Evolutionary conservation across 73 alveolate species (phyloP), one percentile per base, ranked within the genome.

Genomic region (Paramecium sexaurelia): DNA sequence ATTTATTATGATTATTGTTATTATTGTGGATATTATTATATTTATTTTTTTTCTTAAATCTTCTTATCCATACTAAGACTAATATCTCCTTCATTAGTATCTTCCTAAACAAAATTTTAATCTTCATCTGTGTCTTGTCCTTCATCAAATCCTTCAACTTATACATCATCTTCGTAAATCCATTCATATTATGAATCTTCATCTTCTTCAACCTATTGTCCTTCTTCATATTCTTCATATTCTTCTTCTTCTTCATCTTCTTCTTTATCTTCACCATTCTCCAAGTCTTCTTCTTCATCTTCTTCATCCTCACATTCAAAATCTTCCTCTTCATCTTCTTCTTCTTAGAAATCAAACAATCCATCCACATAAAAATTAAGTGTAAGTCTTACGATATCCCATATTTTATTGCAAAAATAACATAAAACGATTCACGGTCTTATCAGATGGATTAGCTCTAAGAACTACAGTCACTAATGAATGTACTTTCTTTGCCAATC

Each of bases 291-390:
- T 29, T 71, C 86, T 36, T 71, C 86, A 13, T 36, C 86, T 15
- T 71, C 86, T 36, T 71, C 86, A 5, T 71, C 86, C 10, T 36
- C 61, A 32, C 22, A 33, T 71, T 71, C 86, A 71, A 35, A 71
- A 33, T 71, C 86, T 9, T 37, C 86, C 10, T 66, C 83, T 2
- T 66, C 83, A 8, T 66, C 83, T 15, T 71, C 86, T 71, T 71
- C 86, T 27, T 71, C 86, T 15, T 71, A 22, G 24, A 35, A 35
- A 71, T 71, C 55, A 71, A 71, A 71, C 86, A 71, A 71, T 71
- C 86, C 86, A 71, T 71, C 86, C 35, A 71, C 86, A 71, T 71
- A 71, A 71, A 71, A 32, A 32, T 71, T 71, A 71, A 17, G 56
- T 35, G 86, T 35, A 71, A 33, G 56, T 35, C 55, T 71, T 32